Evolutionary conservation across 306 rosid genomes (phyloP), one percentile per base, ranked within the genome.

Genomic region (Cyclanthera cordifolia): DNA sequence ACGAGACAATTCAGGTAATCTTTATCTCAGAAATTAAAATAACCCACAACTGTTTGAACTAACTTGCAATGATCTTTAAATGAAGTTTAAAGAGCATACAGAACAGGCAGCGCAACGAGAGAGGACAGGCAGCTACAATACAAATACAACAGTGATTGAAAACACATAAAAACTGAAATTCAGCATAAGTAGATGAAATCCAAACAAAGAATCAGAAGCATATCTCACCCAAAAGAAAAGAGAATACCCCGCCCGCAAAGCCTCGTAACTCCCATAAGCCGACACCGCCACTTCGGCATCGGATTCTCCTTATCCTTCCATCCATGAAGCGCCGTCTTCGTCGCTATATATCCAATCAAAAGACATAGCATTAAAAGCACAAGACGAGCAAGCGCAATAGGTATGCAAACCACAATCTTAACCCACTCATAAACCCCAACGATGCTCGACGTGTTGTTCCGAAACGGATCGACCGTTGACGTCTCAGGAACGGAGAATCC

Each of bases 221-320:
- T 14, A 45, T 58, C 73, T 63, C 73, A 90, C 99, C 99, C 99
- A 61, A 94, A 94, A 48, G 97, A 65, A 72, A 94, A 94, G 25
- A 94, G 95, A 60, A 94, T 94, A 79, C 73, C 79, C 25, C 99
- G 84, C 15, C 85, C 84, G n/a, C 80, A 85, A 19, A 85, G 27
- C 78, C 99, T 77, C 10, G 99, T 94, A 75, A 94, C 67, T 85
- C 95, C 88, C 99, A 94, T 88, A 23, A 90, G 71, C 46, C 87
- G 73, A 21, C 83, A 78, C 59, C 99, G 81, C 99, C 99, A 90
- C 67, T 23, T 78, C 0, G 99, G 99, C 96, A 94, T 82, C 4
- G 99, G 95, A 27, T 74, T 88, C 63, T 83, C 79, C 74, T 11
- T 85, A 24, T 88, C 97, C 76, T 85, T 88, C 99, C 99, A 94